Evolutionary conservation across 2,329 filamentous ascomycete genomes (phyloP), one percentile per base, ranked within the genome.

Genomic region (Fusarium graminum): DNA sequence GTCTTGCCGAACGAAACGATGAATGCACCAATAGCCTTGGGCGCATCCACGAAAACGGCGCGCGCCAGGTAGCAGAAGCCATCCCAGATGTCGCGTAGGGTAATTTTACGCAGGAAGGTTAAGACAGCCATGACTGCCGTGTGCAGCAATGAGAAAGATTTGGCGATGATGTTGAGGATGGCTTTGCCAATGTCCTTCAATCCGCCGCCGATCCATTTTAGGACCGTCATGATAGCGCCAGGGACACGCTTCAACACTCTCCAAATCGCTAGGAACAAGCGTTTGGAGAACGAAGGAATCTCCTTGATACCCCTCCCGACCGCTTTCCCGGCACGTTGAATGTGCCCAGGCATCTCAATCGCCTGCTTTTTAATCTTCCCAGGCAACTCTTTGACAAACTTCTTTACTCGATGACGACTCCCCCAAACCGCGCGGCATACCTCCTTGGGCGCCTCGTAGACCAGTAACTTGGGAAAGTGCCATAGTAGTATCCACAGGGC

Each of bases 11-110:
- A 63, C 0, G 53, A 63, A 16, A 32, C 8, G 16, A 77, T 34
- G 12, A 71, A 75, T 6, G 34, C 59, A 50, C 63, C 73, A 1
- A 78, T n/a, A 3, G 69, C 67, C 28, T 68, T 65, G 0, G 77
- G 75, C 8, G 74, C 60, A 2, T 68, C 70, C 5, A 78, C 55
- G n/a, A 80, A 78, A 11, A 79, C 44, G n/a, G 75, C 71, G 6
- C 61, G 47, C 6, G 70, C n/a, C 0, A 78, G 70, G 11, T 69
- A 63, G 38, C 66, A 62, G 29, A 81, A 61, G 19, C 78, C 79
- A 49, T 79, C 68, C 71, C 74, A 75, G 4, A 83, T 70, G 52
- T 83, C 80, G n/a, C 62, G 63, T n/a, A 79, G 60, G 6, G 78
- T 81, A 53, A 81, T 74, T 1, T 43, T 36, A 13, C 67, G 60